Evolutionary conservation across 148 eudicot species (phyloP), one percentile per base, ranked within the genome.

Genomic region (Drosera capensis): DNA sequence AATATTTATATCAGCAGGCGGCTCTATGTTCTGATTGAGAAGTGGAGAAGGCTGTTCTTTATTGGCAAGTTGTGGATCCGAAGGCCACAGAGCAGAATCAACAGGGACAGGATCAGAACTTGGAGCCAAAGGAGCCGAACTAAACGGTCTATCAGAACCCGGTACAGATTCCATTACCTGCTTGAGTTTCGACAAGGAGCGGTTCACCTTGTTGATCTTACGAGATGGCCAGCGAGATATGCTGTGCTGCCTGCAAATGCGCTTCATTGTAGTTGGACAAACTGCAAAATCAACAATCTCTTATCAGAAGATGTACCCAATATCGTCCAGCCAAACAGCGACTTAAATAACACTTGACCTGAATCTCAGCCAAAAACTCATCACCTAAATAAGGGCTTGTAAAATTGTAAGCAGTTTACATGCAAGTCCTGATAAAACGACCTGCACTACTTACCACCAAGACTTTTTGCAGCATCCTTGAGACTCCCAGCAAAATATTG

Each of bases 401-500:
- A n/a, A n/a, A n/a, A n/a, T n/a, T 34, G 38, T 34, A 34, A 34
- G 38, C 38, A 13, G 14, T 34, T 34, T 34, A n/a, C n/a, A n/a
- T n/a, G n/a, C n/a, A n/a, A n/a, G n/a, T n/a, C n/a, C n/a, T n/a
- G n/a, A n/a, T n/a, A n/a, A n/a, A n/a, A n/a, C n/a, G n/a, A n/a
- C n/a, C n/a, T n/a, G n/a, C n/a, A n/a, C n/a, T n/a, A n/a, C 71
- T 55, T 60, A 88, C 96, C 94, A 24, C 92, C 96, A 72, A 88
- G 72, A 60, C 70, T 70, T 68, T 80, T 83, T 19, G 96, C 96
- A 60, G 94, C 96, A 73, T 88, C 96, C 67, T 83, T 88, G 7
- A 88, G 79, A 54, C 96, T 88, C 57, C 96, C 96, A 35, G 92
- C 75, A 46, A 88, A 88, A 56, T 88, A 80, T 34, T 80, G 94